phyloP scores from a whole-genome alignment of 1,139 yeast genomes.

The Kodamaea derodonti region DNA sequence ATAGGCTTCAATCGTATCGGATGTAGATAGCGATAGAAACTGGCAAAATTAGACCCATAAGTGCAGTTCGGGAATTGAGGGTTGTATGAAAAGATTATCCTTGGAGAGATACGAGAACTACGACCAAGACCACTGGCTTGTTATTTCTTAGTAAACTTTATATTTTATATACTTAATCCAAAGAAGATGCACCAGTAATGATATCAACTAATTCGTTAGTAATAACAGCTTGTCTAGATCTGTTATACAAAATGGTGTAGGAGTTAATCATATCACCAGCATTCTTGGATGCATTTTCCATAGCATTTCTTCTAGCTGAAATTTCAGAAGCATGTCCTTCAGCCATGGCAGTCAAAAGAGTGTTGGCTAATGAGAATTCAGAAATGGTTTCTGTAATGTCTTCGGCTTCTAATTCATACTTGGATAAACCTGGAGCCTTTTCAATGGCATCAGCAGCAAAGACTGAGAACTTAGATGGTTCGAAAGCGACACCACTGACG shows the following conservation, averaged over 20 bases:
- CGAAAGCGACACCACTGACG: constrained; percentile 83
- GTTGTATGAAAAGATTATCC: background rate
- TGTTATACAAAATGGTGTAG: constrained; percentile 96
- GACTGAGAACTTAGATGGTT: constrained; percentile 69
- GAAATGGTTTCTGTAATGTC: constrained; percentile 63
- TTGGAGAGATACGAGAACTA: too few species aligned
- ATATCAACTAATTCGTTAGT: constrained; percentile 99
- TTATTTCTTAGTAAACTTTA: too few species aligned
- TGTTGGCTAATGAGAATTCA: constrained; percentile 88
- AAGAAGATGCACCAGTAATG: constrained; percentile 98
- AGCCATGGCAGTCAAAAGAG: constrained; percentile 87
- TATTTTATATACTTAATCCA: constrained; percentile 62
- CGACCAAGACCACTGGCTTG: too few species aligned
- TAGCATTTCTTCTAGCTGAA: constrained; percentile 98
- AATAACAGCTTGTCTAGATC: constrained; percentile 99
- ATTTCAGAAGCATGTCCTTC: constrained; percentile 98
- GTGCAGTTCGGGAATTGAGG: too few species aligned
- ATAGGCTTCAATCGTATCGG: constrained; percentile 1
- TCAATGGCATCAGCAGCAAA: constrained; percentile 72
- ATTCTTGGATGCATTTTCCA: constrained; percentile 99
- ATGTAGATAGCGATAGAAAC: too few species aligned
- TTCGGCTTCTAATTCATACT: constrained; percentile 78
- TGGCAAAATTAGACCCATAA: too few species aligned
- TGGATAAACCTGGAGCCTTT: constrained; percentile 80
- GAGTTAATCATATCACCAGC: constrained; percentile 98